Conservation (phyloP, 2,329 filamentous ascomycete species). For the Phaeomoniella chlamydospora region DNA sequence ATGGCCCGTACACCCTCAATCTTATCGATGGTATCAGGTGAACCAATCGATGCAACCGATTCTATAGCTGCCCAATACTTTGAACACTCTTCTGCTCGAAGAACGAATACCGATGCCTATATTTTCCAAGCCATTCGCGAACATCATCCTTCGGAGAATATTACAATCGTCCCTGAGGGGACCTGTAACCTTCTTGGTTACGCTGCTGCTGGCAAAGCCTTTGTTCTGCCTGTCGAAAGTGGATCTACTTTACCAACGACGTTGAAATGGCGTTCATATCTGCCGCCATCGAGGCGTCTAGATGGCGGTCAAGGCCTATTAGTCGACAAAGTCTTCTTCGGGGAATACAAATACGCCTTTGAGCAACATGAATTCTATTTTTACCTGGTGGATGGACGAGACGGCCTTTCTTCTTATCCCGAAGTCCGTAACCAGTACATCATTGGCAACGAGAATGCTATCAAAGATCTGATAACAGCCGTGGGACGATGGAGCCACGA, state of each 20-base stretch:
- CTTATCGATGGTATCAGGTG: not conserved
- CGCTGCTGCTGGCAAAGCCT: slow-evolving; percentile 24
- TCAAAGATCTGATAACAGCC: not conserved
- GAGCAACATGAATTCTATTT: slow-evolving; percentile 8
- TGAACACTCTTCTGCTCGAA: slow-evolving; percentile 6
- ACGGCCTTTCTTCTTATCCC: slow-evolving; percentile 5
- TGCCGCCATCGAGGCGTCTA: slow-evolving; percentile 8
- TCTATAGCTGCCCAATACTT: slow-evolving; percentile 3
- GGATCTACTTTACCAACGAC: no score
- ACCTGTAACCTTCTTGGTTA: slow-evolving; percentile 26
- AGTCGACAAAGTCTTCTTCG: slow-evolving; percentile 7
- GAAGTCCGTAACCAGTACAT: slow-evolving; percentile 11
- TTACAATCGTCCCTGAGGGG: slow-evolving; percentile 16
- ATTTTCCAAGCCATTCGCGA: slow-evolving; percentile 7
- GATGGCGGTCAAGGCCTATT: slow-evolving; percentile 8
- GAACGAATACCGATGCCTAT: slow-evolving; percentile 10
- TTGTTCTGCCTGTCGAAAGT: slow-evolving; percentile 21
- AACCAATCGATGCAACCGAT: not conserved
- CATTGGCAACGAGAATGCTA: slow-evolving; percentile 6
- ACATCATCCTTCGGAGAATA: slow-evolving; percentile 6
- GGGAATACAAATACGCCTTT: slow-evolving; percentile 9
- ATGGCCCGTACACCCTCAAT: no score
- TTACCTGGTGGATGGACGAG: slow-evolving; percentile 11
- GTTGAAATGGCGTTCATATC: slow-evolving; percentile 9
- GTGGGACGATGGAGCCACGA: slow-evolving; percentile 33